phyloP scores from a whole-genome alignment of 495 filamentous ascomycete genomes.

The Friedmanniomyces simplex region DNA sequence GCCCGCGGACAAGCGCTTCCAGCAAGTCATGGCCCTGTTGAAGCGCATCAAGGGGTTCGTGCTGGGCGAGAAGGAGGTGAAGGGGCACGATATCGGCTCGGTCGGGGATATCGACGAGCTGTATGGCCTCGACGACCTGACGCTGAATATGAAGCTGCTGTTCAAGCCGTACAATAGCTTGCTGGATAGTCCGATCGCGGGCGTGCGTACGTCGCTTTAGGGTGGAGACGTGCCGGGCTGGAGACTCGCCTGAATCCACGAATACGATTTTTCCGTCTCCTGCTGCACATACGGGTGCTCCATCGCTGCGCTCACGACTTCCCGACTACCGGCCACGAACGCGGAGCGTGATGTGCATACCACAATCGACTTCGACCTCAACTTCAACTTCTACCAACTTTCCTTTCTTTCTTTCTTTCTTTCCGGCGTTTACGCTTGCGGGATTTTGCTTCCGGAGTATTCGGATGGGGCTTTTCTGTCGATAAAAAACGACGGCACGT shows the following conservation, averaged over 20 bases:
- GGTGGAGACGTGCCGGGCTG: neutral
- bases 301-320: too few relatives aligned
- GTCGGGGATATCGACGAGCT: slow-evolving; percentile 49
- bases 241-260: neutral
- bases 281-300: too few relatives aligned
- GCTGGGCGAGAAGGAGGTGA: slow-evolving; percentile 39
- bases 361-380: too few relatives aligned
- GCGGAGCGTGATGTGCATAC: too few relatives aligned
- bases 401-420: too few relatives aligned
- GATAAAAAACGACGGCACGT: neutral
- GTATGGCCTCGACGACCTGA: slow-evolving; percentile 49
- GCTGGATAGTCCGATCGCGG: slow-evolving; percentile 18
- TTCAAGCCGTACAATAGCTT: slow-evolving; percentile 33
- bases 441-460: neutral
- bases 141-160: slow-evolving; percentile 56
- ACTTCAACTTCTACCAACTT: too few relatives aligned
- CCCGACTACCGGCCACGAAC: too few relatives aligned
- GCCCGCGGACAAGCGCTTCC: slow-evolving; percentile 46
- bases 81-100: slow-evolving; percentile 46
- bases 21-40: slow-evolving; percentile 46
- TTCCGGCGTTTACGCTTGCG: neutral
- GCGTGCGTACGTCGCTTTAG: slow-evolving; percentile 3
- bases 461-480: neutral
- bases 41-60: slow-evolving; percentile 48
- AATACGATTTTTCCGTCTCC: too few relatives aligned